Conservation (phyloP, 1,284 basidiomycete genomes). For the Pseudozyma sp. region DNA sequence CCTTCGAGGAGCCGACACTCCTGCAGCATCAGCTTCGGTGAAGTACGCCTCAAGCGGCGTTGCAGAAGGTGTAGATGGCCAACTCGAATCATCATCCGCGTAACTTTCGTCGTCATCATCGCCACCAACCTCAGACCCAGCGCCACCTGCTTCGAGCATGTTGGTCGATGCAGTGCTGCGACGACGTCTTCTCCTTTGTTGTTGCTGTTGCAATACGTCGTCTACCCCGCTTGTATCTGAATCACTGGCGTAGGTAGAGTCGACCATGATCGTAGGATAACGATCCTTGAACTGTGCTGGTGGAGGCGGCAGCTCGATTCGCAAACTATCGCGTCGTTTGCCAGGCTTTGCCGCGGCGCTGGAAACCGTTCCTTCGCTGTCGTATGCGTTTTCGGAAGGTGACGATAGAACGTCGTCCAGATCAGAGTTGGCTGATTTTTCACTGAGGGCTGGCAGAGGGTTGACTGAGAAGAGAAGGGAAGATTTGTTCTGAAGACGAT, state of each 20-base stretch:
- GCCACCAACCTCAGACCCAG: conserved; percentile 4
- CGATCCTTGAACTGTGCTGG: conserved; percentile 37
- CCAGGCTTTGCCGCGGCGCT: conserved; percentile 2
- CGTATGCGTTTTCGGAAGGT: conserved; percentile 13
- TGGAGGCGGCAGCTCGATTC: conserved; percentile 44
- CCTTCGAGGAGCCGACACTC: background rate
- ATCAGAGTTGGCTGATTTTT: conserved; percentile 34
- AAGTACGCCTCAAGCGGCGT: conserved; percentile 47
- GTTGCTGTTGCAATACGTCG: background rate
- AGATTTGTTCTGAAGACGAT: conserved; percentile 9
- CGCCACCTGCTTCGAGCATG: conserved; percentile 12
- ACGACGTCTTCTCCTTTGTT: conserved; percentile 14
- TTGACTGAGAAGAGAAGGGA: conserved; percentile 11
- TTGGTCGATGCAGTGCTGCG: conserved; percentile 30
- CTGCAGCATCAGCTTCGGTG: conserved; percentile 12
- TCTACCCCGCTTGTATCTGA: conserved; percentile 26
- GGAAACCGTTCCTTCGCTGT: conserved; percentile 11
- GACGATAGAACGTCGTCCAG: conserved; percentile 20
- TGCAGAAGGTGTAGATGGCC: conserved; percentile 48
- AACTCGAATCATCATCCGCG: conserved; percentile 49
- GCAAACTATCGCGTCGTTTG: conserved; percentile 34
- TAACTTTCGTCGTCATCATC: conserved; percentile 31
- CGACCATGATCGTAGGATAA: conserved; percentile 42
- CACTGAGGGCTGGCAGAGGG: conserved; percentile 36
- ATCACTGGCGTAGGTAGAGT: conserved; percentile 39